These are phyloP conservation scores for Athelia sp. DNA, from an alignment of 1,284 basidiomycete genomes.

Conservation along the genomic window DNA sequence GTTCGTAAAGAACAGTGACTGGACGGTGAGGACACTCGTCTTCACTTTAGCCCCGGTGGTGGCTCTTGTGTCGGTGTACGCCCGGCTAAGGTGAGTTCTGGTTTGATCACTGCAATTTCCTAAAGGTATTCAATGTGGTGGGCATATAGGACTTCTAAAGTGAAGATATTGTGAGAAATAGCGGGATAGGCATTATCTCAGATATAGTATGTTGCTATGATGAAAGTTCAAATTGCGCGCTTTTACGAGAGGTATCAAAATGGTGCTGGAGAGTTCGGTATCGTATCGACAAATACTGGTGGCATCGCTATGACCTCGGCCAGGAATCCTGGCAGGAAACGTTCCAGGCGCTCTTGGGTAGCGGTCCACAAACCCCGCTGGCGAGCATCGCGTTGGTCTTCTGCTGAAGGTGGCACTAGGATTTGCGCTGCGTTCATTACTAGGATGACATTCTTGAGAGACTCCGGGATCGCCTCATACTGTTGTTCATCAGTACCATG, in stretches of 20 bases:
- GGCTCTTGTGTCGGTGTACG: slow-evolving; percentile 32
- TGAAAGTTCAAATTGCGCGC: no score
- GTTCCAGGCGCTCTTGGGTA: slow-evolving; percentile 80
- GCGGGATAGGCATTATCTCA: no score
- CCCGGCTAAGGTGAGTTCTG: slow-evolving; percentile 39
- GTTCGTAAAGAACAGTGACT: slow-evolving; percentile 34
- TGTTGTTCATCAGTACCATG: slow-evolving; percentile 29
- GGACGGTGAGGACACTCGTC: slow-evolving; percentile 39
- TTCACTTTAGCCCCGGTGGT: slow-evolving; percentile 50
- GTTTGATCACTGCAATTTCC: not conserved
- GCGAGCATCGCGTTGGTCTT: slow-evolving; percentile 52
- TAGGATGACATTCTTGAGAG: slow-evolving; percentile 93
- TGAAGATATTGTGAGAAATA: not conserved
- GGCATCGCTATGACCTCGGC: slow-evolving; percentile 58
- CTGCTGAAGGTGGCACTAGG: slow-evolving; percentile 60
- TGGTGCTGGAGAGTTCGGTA: no score
- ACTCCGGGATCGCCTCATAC: slow-evolving; percentile 95
- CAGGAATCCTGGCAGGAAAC: slow-evolving; percentile 87
- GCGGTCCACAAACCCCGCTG: slow-evolving; percentile 80
- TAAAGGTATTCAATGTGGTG: not conserved
- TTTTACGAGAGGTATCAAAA: no score
- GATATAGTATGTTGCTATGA: no score
- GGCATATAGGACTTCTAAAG: not conserved
- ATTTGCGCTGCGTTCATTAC: slow-evolving; percentile 92
- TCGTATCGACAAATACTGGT: slow-evolving; percentile 2